These are phyloP conservation scores for Detonula confervacea DNA, from an alignment of 352 stramenopile species.

Conservation along the genomic window DNA sequence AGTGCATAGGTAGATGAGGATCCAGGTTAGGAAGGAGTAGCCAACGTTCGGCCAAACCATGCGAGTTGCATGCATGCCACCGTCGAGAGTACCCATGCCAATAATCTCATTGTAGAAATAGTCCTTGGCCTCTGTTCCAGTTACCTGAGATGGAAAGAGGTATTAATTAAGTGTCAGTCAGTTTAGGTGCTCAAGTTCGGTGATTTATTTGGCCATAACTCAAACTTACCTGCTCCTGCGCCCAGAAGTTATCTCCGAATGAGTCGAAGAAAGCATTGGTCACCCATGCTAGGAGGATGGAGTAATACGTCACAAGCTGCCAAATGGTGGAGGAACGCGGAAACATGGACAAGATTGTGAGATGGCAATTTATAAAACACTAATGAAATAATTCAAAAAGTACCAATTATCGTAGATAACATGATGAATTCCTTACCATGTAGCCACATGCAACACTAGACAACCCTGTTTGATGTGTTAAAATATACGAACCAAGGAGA, in stretches of 20 bases:
- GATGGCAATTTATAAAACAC: too few species aligned
- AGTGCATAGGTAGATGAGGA: conserved; percentile 58
- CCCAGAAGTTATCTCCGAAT: conserved; percentile 56
- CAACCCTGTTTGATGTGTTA: too few species aligned
- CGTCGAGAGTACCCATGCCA: conserved; percentile 57
- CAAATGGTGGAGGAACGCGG: too few species aligned
- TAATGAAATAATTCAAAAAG: too few species aligned
- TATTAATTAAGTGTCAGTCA: too few species aligned
- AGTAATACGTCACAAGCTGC: too few species aligned
- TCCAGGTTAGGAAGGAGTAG: conserved; percentile 61
- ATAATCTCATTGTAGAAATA: conserved; percentile 72
- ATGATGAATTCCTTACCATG: conserved; percentile 61
- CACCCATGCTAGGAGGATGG: conserved; percentile 60
- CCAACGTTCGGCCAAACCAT: conserved; percentile 66
- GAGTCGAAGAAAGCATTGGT: conserved; percentile 65
- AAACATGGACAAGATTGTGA: too few species aligned
- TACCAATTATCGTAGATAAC: conserved; percentile 31
- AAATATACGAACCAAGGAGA: too few species aligned
- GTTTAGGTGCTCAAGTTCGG: too few species aligned
- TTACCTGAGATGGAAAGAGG: too few species aligned
- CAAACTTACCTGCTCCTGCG: conserved; percentile 36
- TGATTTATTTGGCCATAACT: too few species aligned
- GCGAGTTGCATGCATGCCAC: conserved; percentile 48
- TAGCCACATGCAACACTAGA: conserved; percentile 63
- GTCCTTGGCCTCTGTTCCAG: conserved; percentile 51